Percentiles rank a stretch among this genome's conserved stretches.
phyloP scores from a whole-genome alignment of 257 asterid genomes.

The Capsicum baccatum region DNA sequence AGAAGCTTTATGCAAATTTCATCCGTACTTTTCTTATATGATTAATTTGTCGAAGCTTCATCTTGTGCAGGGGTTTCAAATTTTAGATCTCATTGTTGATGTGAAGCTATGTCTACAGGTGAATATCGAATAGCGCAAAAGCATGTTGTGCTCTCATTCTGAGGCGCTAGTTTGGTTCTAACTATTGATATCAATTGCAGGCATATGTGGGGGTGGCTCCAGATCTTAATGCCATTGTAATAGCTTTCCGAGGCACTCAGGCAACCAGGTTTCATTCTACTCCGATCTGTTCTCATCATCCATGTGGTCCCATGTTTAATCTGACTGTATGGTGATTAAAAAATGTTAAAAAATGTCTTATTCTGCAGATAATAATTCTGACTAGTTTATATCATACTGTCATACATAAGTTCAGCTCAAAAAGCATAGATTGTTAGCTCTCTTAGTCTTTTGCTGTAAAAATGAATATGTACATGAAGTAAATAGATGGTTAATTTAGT shows the following conservation, averaged over 20 bases:
- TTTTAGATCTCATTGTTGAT: constrained; percentile 86
- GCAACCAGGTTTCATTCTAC: constrained; percentile 62
- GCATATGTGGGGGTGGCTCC: constrained; percentile 91
- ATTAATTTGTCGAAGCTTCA: constrained; percentile 5
- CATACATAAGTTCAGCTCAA: not conserved
- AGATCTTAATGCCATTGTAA: constrained; percentile 76
- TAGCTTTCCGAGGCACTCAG: constrained; percentile 98
- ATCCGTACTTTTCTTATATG: not conserved
- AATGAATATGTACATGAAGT: not conserved
- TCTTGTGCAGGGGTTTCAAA: constrained; percentile 82
- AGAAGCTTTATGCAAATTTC: not conserved
- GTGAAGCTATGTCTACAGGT: constrained; percentile 93
- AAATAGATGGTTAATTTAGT: not conserved
- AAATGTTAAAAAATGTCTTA: not conserved
- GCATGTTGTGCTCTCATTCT: not conserved
- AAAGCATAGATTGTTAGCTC: not conserved
- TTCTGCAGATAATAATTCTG: constrained; percentile 15
- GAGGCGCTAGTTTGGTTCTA: constrained; percentile 24
- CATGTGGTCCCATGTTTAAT: constrained; percentile 12
- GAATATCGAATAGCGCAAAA: not conserved
- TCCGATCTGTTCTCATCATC: not conserved
- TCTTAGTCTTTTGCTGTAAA: not conserved
- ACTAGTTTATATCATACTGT: not conserved
- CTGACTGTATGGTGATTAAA: not conserved
- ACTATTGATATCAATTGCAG: constrained; percentile 47